phyloP scores from a whole-genome alignment of 75 land plant species.

The Larix kaempferi region DNA sequence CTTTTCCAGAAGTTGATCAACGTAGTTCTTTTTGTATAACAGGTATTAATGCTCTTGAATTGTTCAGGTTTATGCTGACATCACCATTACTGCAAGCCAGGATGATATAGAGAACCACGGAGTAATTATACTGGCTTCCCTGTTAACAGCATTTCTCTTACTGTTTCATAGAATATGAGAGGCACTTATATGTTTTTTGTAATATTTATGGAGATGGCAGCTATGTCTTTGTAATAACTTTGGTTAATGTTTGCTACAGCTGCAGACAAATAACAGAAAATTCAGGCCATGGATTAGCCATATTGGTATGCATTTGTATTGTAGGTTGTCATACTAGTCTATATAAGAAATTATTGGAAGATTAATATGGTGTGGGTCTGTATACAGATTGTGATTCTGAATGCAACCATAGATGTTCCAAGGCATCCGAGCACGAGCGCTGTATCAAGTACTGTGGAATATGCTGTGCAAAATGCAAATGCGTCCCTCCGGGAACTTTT shows the following conservation, averaged over 20 bases:
- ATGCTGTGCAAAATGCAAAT: background rate
- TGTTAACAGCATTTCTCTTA: no score
- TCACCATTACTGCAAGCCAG: no score
- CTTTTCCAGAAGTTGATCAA: background rate
- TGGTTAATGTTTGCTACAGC: background rate
- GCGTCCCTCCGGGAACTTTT: background rate
- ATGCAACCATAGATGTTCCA: background rate
- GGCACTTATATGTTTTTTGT: no score
- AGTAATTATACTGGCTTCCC: no score
- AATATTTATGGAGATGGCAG: no score
- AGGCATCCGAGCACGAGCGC: background rate
- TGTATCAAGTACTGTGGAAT: constrained; percentile 2
- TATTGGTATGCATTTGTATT: background rate
- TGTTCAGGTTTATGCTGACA: no score
- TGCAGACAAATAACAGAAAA: background rate
- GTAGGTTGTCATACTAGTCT: background rate
- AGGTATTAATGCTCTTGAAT: no score
- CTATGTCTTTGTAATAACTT: no score
- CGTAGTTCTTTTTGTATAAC: background rate
- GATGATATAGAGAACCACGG: no score
- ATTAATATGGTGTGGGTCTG: background rate
- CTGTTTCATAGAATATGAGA: no score
- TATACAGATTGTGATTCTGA: background rate
- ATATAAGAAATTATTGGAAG: background rate
- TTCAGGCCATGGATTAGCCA: background rate